These are phyloP conservation scores for Bacterosira constricta DNA, from an alignment of 108 stramenopile genomes.

Conservation along the genomic window DNA sequence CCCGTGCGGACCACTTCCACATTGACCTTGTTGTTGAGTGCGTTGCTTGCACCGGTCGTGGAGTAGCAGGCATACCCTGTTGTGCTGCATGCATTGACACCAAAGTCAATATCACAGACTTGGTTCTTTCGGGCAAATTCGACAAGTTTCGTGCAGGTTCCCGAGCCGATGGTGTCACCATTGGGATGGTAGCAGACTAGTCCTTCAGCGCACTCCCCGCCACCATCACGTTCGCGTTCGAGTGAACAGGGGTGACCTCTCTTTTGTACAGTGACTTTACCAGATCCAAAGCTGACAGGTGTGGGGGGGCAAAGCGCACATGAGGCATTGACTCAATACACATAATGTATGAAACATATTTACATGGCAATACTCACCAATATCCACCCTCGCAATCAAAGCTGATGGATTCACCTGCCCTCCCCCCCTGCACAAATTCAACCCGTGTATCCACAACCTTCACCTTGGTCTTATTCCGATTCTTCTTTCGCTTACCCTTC, in stretches of 20 bases:
- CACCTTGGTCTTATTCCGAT: background rate
- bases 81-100: background rate
- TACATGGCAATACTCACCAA: constrained; percentile 15
- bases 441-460: background rate
- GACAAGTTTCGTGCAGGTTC: constrained; percentile 1
- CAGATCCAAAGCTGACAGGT: too few relatives aligned
- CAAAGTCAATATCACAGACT: constrained; percentile 11
- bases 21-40: background rate
- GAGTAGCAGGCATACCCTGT: too few relatives aligned
- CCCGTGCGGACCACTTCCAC: constrained; percentile 1
- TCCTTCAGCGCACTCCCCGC: too few relatives aligned
- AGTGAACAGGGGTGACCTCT: too few relatives aligned
- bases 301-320: background rate
- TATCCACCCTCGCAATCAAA: constrained; percentile 19
- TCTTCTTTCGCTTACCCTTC: constrained; percentile 11
- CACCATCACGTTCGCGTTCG: too few relatives aligned
- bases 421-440: constrained; percentile 8
- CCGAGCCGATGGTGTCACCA: background rate
- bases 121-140: background rate
- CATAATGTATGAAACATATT: background rate
- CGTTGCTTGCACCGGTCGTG: background rate
- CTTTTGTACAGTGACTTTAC: too few relatives aligned
- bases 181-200: constrained; percentile 11
- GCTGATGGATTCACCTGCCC: background rate
- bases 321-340: too few relatives aligned